Evolutionary conservation across 768 basidiomycete species (phyloP), one percentile per base, ranked within the genome.

Genomic region (Amanita molliuscula): DNA sequence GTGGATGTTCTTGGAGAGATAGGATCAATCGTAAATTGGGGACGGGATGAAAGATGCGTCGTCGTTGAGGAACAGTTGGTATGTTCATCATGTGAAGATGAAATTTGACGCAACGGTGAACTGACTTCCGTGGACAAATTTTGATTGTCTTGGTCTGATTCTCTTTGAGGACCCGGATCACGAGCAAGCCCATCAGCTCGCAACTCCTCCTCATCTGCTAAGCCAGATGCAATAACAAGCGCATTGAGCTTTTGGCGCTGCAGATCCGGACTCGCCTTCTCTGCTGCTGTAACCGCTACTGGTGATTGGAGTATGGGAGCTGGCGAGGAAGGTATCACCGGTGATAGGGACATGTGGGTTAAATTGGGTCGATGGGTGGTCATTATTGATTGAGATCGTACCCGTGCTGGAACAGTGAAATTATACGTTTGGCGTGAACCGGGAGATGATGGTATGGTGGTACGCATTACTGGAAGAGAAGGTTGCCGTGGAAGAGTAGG

Each of bases 181-280:
- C 3, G 16, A 8, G 40, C 31, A 37, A 43, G 31, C 9, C 28
- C 48, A 13, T 28, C 29, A n/a, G n/a, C 49, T 50, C 25, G 48
- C 28, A 42, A 13, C 13, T 50, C 49, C 6, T 50, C 42, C 20
- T 50, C 41, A 23, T 31, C 49, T 7, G 41, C 49, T 7, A 50
- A 23, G n/a, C 49, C 49, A 35, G 49, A 50, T 7, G 49, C 49
- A 21, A 50, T 50, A 13, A 50, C 49, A 43, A 50, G 49, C 16
- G 42, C 49, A 5, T 50, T 40, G 10, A 50, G 41, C 33, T 44
- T 50, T 42, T 44, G 49, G 42, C 49, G 49, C 15, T 50, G 41
- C n/a, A 44, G 18, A 31, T 43, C 41, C 4, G 34, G 18, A 34
- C 21, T 50, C 4, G 36, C 15, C n/a, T 21, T 44, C 4, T 29